These are phyloP conservation scores for Sarcomyxa edulis DNA, from an alignment of 768 basidiomycete species.

Conservation along the genomic window DNA sequence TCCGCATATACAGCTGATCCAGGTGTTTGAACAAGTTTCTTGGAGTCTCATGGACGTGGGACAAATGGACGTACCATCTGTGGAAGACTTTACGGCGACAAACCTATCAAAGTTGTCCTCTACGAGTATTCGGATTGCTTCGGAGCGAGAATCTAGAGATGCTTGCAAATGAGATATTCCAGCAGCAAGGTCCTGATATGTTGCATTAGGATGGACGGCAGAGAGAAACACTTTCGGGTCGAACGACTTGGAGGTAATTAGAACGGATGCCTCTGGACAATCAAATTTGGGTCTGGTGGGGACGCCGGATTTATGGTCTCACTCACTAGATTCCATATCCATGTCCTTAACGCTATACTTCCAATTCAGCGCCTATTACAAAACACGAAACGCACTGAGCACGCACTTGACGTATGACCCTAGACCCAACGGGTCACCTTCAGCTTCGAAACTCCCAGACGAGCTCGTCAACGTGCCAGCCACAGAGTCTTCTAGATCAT, in stretches of 20 bases:
- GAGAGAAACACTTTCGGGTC: slow-evolving; percentile 93
- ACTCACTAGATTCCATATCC: slow-evolving; percentile 76
- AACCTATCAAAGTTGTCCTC: slow-evolving; percentile 98
- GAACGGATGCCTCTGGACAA: slow-evolving; percentile 57
- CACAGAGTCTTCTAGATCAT: slow-evolving; percentile 74
- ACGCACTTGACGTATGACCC: slow-evolving; percentile 59
- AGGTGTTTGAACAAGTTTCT: too few species aligned
- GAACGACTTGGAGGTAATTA: slow-evolving; percentile 91
- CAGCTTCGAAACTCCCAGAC: slow-evolving; percentile 43
- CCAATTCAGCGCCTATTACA: background rate
- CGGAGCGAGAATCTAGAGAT: slow-evolving; percentile 86
- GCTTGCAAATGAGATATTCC: slow-evolving; percentile 72
- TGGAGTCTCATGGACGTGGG: slow-evolving; percentile 1
- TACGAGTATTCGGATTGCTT: slow-evolving; percentile 91
- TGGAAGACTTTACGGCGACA: slow-evolving; percentile 93
- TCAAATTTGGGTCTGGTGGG: background rate
- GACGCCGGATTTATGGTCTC: background rate
- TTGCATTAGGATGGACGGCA: slow-evolving; percentile 88
- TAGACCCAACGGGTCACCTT: slow-evolving; percentile 77
- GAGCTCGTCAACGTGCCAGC: slow-evolving; percentile 63
- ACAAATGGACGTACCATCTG: slow-evolving; percentile 61
- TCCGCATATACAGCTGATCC: slow-evolving; percentile 78
- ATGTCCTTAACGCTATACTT: slow-evolving; percentile 52
- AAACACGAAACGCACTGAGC: slow-evolving; percentile 1
- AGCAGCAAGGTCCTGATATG: slow-evolving; percentile 82